phyloP scores from a whole-genome alignment of 2,329 filamentous ascomycete genomes.

The Grosmannia serpens region DNA sequence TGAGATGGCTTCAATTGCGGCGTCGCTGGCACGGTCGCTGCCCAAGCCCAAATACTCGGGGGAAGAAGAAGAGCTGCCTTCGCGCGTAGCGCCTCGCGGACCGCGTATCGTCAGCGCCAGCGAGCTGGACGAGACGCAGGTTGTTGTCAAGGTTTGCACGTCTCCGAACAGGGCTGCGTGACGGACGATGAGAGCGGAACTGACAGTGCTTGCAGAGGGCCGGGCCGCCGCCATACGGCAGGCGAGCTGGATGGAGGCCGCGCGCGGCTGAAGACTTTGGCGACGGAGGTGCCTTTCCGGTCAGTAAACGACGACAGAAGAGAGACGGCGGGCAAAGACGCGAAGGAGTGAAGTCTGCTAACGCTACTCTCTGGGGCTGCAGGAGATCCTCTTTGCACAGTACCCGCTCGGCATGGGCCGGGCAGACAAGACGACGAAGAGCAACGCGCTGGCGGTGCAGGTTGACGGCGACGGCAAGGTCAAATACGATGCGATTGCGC shows the following conservation, averaged over 20 bases:
- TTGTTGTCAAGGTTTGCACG: slow-evolving; percentile 58
- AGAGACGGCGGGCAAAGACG: background rate
- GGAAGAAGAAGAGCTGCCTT: slow-evolving; percentile 71
- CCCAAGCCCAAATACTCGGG: slow-evolving; percentile 87
- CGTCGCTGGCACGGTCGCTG: slow-evolving; percentile 66
- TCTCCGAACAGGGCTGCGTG: background rate
- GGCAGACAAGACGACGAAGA: slow-evolving; percentile 52
- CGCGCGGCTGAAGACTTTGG: slow-evolving; percentile 83
- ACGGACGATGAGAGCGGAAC: background rate
- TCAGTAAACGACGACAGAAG: slow-evolving; percentile 40
- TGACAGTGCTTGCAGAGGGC: slow-evolving; percentile 40
- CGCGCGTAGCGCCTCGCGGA: slow-evolving; percentile 62
- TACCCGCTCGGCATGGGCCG: slow-evolving; percentile 93
- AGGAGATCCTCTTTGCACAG: slow-evolving; percentile 59
- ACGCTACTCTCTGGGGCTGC: background rate
- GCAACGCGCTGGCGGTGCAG: slow-evolving; percentile 84
- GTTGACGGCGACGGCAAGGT: slow-evolving; percentile 87
- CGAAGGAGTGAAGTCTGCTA: background rate
- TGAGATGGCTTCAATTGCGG: slow-evolving; percentile 53
- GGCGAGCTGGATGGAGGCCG: slow-evolving; percentile 83
- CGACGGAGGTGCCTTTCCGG: slow-evolving; percentile 87
- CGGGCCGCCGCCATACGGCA: slow-evolving; percentile 79
- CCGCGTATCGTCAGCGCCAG: slow-evolving; percentile 71
- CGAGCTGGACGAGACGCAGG: slow-evolving; percentile 73
- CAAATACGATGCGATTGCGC: slow-evolving; percentile 91